phyloP scores from a whole-genome alignment of 2,329 filamentous ascomycete species.

The Fonsecaea pugnacius region DNA sequence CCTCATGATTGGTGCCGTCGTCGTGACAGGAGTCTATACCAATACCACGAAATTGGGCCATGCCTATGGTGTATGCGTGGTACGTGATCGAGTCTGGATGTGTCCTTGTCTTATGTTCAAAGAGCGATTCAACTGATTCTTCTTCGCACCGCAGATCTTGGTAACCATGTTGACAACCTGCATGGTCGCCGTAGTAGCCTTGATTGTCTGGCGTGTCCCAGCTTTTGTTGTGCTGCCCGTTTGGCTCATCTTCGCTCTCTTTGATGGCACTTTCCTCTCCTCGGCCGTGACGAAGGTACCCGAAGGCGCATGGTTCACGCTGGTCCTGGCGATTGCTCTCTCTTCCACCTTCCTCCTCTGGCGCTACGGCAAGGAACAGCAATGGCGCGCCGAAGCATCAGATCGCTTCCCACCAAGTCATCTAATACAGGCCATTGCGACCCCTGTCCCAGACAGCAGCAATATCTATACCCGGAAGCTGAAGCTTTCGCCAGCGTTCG shows the following conservation, averaged over 20 bases:
- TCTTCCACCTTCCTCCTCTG: slow-evolving; percentile 71
- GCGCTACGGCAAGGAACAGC: slow-evolving; percentile 79
- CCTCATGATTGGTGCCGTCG: slow-evolving; percentile 72
- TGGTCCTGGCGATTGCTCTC: slow-evolving; percentile 66
- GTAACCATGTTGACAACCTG: slow-evolving; percentile 65
- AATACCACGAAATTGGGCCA: slow-evolving; percentile 71
- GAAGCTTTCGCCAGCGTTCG: slow-evolving; percentile 39
- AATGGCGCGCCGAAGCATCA: slow-evolving; percentile 71
- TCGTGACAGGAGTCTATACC: slow-evolving; percentile 74
- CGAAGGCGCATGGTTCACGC: slow-evolving; percentile 77
- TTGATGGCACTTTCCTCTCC: slow-evolving; percentile 73
- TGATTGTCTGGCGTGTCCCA: slow-evolving; percentile 70
- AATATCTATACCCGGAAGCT: slow-evolving; percentile 7
- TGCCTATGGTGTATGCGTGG: slow-evolving; percentile 76
- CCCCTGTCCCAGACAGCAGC: slow-evolving; percentile 43
- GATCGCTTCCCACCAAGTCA: slow-evolving; percentile 61
- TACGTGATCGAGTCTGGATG: not conserved
- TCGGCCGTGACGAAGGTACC: slow-evolving; percentile 74
- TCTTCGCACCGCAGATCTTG: slow-evolving; percentile 56
- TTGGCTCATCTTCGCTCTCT: slow-evolving; percentile 66
- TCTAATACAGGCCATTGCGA: slow-evolving; percentile 27
- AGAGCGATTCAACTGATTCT: not conserved
- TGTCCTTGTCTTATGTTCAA: not conserved
- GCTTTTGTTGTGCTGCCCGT: slow-evolving; percentile 63
- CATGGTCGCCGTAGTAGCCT: slow-evolving; percentile 72